Percentiles rank a stretch among this genome's conserved stretches.
Evolutionary conservation across 1,139 yeast species (phyloP).

Genomic region (Saccharomyces hybrid): DNA sequence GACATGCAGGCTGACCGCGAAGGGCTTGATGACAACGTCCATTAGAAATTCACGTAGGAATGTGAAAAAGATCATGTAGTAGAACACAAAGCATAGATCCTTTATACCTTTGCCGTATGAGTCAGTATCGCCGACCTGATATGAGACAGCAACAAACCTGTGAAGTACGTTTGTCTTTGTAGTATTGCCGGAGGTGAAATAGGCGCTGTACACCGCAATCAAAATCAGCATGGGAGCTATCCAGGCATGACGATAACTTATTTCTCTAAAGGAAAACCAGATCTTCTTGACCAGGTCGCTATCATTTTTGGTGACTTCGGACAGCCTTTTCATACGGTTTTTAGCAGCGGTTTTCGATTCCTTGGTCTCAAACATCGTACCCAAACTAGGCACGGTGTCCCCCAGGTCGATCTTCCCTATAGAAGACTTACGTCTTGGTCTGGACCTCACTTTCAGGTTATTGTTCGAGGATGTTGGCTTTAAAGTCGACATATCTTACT

Average conservation of each 20-base stretch:
- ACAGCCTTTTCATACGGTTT: conserved; percentile 19
- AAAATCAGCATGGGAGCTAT: conserved; percentile 51
- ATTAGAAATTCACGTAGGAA: conserved; percentile 80
- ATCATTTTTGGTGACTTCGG: conserved; percentile 17
- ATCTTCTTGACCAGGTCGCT: conserved; percentile 35
- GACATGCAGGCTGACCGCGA: conserved; percentile 50
- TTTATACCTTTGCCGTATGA: conserved; percentile 74
- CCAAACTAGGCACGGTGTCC: conserved; percentile 22
- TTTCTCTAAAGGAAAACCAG: conserved; percentile 50
- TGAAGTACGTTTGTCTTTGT: conserved; percentile 52
- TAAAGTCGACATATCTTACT: neutral
- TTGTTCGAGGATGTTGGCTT: neutral
- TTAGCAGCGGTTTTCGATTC: conserved; percentile 21
- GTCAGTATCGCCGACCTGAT: conserved; percentile 34
- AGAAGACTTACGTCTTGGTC: conserved; percentile 26
- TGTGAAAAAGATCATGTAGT: conserved; percentile 76
- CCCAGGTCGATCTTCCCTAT: conserved; percentile 26
- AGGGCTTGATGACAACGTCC: conserved; percentile 68
- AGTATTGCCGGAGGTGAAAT: conserved; percentile 42
- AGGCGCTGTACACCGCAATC: conserved; percentile 33
- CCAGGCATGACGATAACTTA: conserved; percentile 71
- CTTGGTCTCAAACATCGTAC: conserved; percentile 21
- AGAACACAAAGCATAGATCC: conserved; percentile 70
- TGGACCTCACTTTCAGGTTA: conserved; percentile 8
- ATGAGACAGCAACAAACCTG: conserved; percentile 57